Evolutionary conservation across 805 yeast species (phyloP).

Genomic region (Ogataea thermomethanolica): DNA sequence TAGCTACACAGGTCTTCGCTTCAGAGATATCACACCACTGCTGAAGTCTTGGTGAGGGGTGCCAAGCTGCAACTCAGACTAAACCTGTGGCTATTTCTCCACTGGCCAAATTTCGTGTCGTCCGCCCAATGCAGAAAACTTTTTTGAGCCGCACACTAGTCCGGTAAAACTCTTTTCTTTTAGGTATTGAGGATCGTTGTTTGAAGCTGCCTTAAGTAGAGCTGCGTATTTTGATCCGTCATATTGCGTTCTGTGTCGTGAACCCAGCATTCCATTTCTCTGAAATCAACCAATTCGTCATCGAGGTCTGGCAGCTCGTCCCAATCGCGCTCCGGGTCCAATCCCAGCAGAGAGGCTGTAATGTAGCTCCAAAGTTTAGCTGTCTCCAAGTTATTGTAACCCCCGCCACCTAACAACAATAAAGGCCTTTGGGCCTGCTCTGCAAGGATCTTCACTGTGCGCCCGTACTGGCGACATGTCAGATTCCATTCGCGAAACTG

Average conservation of each 20-base stretch:
- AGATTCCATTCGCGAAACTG: constrained; percentile 67
- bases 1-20: no score
- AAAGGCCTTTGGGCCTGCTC: constrained; percentile 32
- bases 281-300: constrained; percentile 16
- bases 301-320: constrained; percentile 50
- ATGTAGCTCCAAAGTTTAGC: constrained; percentile 58
- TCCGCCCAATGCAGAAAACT: not conserved
- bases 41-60: no score
- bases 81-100: not conserved
- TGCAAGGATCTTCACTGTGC: constrained; percentile 32
- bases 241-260: constrained; percentile 31
- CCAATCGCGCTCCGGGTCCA: constrained; percentile 10
- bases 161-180: not conserved
- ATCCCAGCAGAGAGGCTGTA: constrained; percentile 25
- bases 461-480: constrained; percentile 47
- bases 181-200: not conserved
- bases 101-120: not conserved
- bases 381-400: constrained; percentile 59
- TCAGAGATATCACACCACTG: no score
- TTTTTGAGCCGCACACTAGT: constrained; percentile 6
- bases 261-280: constrained; percentile 24
- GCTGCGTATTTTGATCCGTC: constrained; percentile 30
- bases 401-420: constrained; percentile 72
- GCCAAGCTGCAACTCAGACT: no score
- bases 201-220: constrained; percentile 26